These are phyloP conservation scores for Diaporthe sp. DNA, from an alignment of 2,329 filamentous ascomycete species.

Conservation along the genomic window DNA sequence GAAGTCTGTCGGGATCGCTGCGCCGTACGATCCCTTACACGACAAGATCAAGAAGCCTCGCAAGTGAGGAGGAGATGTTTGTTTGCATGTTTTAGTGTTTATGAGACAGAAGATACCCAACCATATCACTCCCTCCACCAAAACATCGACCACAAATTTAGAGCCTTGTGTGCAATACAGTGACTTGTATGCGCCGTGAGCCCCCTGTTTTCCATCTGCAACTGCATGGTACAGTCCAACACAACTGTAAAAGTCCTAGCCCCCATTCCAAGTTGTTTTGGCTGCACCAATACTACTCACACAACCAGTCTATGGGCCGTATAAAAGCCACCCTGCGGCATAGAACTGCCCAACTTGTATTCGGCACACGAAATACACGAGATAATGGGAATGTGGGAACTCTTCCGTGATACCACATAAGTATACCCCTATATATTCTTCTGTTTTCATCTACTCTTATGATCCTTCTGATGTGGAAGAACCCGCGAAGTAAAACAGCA, in stretches of 20 bases:
- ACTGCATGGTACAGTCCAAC: not conserved
- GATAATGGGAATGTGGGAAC: not conserved
- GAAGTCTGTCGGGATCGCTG: constrained; percentile 65
- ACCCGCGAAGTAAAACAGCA: not conserved
- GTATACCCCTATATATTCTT: not conserved
- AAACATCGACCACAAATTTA: too few relatives aligned
- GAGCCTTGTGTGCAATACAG: not conserved
- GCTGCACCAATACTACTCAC: not conserved
- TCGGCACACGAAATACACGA: not conserved
- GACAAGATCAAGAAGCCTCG: constrained; percentile 57
- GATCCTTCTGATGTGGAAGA: too few relatives aligned
- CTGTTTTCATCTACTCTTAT: not conserved
- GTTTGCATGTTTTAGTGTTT: not conserved
- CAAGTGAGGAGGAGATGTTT: not conserved
- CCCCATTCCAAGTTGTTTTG: not conserved
- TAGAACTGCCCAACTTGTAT: not conserved
- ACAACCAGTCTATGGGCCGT: not conserved
- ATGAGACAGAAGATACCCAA: constrained; percentile 15
- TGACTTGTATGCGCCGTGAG: not conserved
- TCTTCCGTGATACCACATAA: not conserved
- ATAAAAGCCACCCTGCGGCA: not conserved
- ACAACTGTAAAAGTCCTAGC: not conserved
- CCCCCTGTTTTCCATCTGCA: not conserved
- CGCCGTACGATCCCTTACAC: constrained; percentile 68
- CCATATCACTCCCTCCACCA: not conserved